Percentiles rank a stretch among this genome's conserved stretches.
Evolutionary conservation across 2,329 filamentous ascomycete species (phyloP).

Genomic region (Sphaerulina vaccinii): DNA sequence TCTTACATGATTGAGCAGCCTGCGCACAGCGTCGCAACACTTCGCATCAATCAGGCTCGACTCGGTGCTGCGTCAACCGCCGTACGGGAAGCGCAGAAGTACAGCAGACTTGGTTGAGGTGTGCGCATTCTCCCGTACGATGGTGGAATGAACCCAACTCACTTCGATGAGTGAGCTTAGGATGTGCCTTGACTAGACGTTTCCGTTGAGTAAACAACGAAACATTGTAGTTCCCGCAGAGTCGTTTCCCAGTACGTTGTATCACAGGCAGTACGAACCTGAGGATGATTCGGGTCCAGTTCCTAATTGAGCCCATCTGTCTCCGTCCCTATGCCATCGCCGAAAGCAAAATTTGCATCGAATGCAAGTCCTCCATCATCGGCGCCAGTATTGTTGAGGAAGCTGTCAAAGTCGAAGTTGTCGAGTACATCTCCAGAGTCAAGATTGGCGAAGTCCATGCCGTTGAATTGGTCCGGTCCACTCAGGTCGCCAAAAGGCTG

Average conservation of each 20-base stretch:
- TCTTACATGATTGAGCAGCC: background rate
- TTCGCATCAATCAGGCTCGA: background rate
- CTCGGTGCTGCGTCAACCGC: background rate
- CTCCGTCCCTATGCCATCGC: slow-evolving; percentile 25
- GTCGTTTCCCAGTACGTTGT: too few relatives aligned
- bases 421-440: slow-evolving; percentile 64
- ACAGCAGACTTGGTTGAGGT: slow-evolving; percentile 3
- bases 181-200: background rate
- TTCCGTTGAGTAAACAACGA: background rate
- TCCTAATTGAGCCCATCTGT: slow-evolving; percentile 23
- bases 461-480: slow-evolving; percentile 38
- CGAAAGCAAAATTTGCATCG: slow-evolving; percentile 40
- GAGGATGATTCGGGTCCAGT: too few relatives aligned
- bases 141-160: background rate
- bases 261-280: too few relatives aligned
- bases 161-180: background rate
- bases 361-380: slow-evolving; percentile 44
- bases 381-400: slow-evolving; percentile 56
- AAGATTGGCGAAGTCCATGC: slow-evolving; percentile 45
- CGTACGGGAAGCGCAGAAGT: background rate
- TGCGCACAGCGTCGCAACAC: background rate
- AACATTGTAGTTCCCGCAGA: background rate
- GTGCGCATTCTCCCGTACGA: background rate
- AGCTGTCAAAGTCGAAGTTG: slow-evolving; percentile 67
- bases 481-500: slow-evolving; percentile 44